Percentiles rank a stretch among this genome's conserved stretches.
These are phyloP conservation scores for Trametes coccinea DNA, from an alignment of 768 basidiomycete species.

Conservation along the genomic window DNA sequence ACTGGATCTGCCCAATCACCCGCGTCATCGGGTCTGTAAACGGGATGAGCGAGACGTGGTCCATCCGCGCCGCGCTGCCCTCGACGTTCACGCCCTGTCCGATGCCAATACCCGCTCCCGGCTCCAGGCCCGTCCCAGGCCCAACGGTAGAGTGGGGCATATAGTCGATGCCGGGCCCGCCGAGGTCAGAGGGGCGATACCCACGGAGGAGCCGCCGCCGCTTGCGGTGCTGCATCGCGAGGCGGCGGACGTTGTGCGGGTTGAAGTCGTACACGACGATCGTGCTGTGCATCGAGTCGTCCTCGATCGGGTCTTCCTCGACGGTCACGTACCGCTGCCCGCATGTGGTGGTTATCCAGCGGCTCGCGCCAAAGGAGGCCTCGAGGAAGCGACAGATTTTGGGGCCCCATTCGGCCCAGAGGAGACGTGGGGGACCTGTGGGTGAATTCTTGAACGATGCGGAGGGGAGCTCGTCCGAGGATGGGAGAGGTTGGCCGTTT, in stretches of 20 bases:
- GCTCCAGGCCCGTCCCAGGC: neutral
- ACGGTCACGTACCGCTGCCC: conserved; percentile 32
- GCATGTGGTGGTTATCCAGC: conserved; percentile 36
- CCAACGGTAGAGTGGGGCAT: neutral
- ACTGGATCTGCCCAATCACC: conserved; percentile 22
- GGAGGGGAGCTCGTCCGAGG: neutral
- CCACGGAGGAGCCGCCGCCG: conserved; percentile 11
- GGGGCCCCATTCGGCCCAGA: conserved; percentile 31
- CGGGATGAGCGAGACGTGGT: conserved; percentile 14
- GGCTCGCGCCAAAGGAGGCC: conserved; percentile 24
- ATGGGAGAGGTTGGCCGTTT: no score
- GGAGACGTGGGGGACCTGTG: neutral
- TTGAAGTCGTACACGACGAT: conserved; percentile 31
- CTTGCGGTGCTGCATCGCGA: conserved; percentile 14
- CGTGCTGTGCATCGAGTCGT: conserved; percentile 11
- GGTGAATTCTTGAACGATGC: neutral
- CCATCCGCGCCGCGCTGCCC: conserved; percentile 1
- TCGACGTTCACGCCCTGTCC: neutral
- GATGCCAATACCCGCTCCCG: neutral
- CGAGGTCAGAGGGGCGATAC: neutral
- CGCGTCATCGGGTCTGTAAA: conserved; percentile 21
- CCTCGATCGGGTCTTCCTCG: conserved; percentile 15
- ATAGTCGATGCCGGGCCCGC: neutral
- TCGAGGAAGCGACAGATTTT: conserved; percentile 29
- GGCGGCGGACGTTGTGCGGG: conserved; percentile 24